Evolutionary conservation across 768 basidiomycete species (phyloP), one percentile per base, ranked within the genome.

Genomic region (Mycena polygramma): DNA sequence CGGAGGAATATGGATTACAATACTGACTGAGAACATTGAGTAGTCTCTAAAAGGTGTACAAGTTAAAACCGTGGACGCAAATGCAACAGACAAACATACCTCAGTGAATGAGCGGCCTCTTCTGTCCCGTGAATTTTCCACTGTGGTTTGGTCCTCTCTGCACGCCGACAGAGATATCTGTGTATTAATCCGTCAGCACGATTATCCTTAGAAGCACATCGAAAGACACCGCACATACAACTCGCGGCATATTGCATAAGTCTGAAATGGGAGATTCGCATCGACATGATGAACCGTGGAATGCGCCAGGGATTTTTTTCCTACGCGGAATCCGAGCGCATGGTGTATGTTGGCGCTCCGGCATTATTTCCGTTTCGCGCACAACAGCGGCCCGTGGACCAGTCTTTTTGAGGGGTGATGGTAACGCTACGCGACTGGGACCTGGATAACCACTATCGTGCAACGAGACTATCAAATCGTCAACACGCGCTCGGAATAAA

Each of bases 101-200:
- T 63, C 53, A 6, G 67, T 68, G 54, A 68, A 63, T 2, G 68
- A 69, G 57, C 55, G 54, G 7, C 68, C 68, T 19, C 49, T 51
- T 48, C 30, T 62, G 45, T 68, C 67, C 1, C 24, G 1, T 24
- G 7, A 2, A 24, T 63, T 63, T n/a, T 69, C 68, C 11, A 19
- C 4, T 1, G 48, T 26, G 7, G 36, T 17, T 35, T 69, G 68
- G 35, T 69, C 55, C 26, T 69, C 62, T 58, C 19, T 57, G 57
- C 68, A 69, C 8, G 61, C 68, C 11, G 68, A 63, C 30, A 69
- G 46, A 43, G 49, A 69, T 11, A 49, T 53, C 62, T 63, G 39
- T 41, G n/a, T 41, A 30, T 35, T 0, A 14, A n/a, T 22, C 4
- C 20, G 36, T 17, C 30, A 60, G 59, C 14, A 10, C 8, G 48